Conservation (phyloP, 2,329 filamentous ascomycete genomes). For the Phialophora tarda region DNA sequence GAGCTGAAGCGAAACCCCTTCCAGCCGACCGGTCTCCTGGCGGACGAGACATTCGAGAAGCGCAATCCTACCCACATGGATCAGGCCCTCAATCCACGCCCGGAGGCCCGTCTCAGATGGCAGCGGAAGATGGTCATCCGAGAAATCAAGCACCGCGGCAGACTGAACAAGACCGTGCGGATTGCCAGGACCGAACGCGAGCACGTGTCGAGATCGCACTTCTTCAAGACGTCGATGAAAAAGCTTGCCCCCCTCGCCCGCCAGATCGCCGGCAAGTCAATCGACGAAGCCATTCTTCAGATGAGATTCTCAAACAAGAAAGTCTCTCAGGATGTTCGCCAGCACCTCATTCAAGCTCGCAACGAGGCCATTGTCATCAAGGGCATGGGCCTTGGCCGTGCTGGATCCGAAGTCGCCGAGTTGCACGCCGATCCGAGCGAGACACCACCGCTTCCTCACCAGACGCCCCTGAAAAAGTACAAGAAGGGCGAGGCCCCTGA, state of each 20-base stretch:
- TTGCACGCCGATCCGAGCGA: conserved; percentile 32
- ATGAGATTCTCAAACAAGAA: conserved; percentile 97
- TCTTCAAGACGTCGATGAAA: conserved; percentile 85
- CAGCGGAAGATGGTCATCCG: conserved; percentile 84
- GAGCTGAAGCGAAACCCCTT: conserved; percentile 34
- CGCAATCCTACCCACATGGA: conserved; percentile 63
- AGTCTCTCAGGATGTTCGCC: conserved; percentile 77
- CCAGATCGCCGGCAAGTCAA: conserved; percentile 90
- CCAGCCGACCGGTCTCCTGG: conserved; percentile 12
- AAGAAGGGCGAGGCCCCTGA: conserved; percentile 72
- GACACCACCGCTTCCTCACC: conserved; percentile 35
- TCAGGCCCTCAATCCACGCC: conserved; percentile 74
- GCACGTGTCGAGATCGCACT: conserved; percentile 66
- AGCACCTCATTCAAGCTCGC: conserved; percentile 79
- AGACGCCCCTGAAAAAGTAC: conserved; percentile 64
- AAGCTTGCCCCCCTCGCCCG: conserved; percentile 85
- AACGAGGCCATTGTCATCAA: conserved; percentile 78
- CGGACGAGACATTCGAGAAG: conserved; percentile 40
- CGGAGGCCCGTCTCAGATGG: conserved; percentile 72
- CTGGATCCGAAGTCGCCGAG: not conserved
- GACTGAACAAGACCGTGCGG: conserved; percentile 68
- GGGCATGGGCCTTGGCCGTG: conserved; percentile 75
- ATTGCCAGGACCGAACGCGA: conserved; percentile 70
- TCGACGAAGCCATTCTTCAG: conserved; percentile 91
- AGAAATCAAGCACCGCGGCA: conserved; percentile 70